Base-by-base conservation (phyloP, 345 rosid species). In the Clausena lansium region DNA sequence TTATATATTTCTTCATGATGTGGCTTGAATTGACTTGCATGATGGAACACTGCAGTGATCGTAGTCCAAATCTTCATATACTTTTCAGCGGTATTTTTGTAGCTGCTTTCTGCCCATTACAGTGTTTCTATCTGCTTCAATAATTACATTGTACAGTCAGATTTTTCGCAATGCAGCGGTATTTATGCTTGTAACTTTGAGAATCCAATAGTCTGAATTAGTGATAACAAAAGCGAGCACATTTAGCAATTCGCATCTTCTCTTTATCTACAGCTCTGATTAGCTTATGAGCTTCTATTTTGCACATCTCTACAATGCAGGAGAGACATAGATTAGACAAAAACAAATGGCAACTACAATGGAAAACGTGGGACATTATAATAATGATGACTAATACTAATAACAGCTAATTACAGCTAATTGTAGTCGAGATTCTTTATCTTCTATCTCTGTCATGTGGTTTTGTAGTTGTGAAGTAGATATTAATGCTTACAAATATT, bases 391-490 rank as follows among this genome's bases (percentile, higher is more conserved):
- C 67, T 47, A 24, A n/a, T 69, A 22, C 36, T 33, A 10, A 52
- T 17, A 9, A 52, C 66, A 50, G 20, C 65, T 13, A 69, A 38
- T 60, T 73, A 52, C 66, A 50, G 20, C 65, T 13, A 69, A 38
- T 60, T 73, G 69, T 25, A 9, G 69, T 67, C 5, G 8, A 54
- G 70, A 70, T 70, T 52, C 52, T 61, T 54, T 28, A 61, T 60
- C 68, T 69, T 80, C 67, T 28, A 59, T 67, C 64, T 60, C 25
- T 22, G 61, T 62, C 59, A 24, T 73, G 70, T 75, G 71, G 78
- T 63, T 62, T 30, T 74, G 57, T 24, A 36, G 36, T 61, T 38
- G 39, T 27, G 8, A 52, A 62, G n/a, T 15, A 5, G n/a, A 66
- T 67, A n/a, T n/a, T n/a, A 17, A 28, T 13, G 63, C 38, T 33